Base-by-base conservation (phyloP, 495 filamentous ascomycete genomes). In the Penicillium longicatenatum region DNA sequence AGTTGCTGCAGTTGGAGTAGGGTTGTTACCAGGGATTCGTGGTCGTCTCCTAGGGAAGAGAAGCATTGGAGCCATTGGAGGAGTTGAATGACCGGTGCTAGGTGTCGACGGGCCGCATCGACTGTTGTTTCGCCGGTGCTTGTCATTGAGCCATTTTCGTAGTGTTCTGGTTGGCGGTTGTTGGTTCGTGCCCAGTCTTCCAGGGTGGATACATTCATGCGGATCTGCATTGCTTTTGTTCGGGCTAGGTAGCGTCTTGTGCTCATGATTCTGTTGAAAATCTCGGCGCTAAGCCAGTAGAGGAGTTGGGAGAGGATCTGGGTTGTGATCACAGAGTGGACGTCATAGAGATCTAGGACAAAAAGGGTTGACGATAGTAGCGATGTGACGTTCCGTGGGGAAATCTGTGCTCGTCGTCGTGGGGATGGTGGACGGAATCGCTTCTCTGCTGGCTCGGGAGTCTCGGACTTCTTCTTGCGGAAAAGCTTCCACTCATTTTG, bases 141-240 rank as follows among this genome's bases (percentile, higher is more conserved):
- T 5, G 81, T 86, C 72, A 89, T 93, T 30, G 93, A 90, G 9
- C 93, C 94, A 56, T 91, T 88, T 69, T 99, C 94, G 66, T 91
- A 98, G 69, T 98, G 94, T 68, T 97, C 94, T 8, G 94, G 93
- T 62, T 95, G 86, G 16, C 95, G 86, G 65, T 96, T 98, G 73
- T 98, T 99, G 24, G 82, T 77, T 14, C 92, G 82, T 1, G 93
- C 94, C 94, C 94, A 99, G 67, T 99, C 94, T 71, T 99, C 94
- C 43, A 99, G 79, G 2, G 83, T 85, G 4, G 94, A 98, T 24
- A 98, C 86, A 69, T 99, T 99, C 91, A 99, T 97, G 58, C 94
- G 91, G 58, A 99, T 97, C 66, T 99, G 95, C 94, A 99, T 98
- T 6, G 94, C 94, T 70, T 99, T 99, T 14, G 94, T 99, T 30